Base-by-base conservation (phyloP, 1,139 yeast species). In the Pneumocystis sp. region DNA sequence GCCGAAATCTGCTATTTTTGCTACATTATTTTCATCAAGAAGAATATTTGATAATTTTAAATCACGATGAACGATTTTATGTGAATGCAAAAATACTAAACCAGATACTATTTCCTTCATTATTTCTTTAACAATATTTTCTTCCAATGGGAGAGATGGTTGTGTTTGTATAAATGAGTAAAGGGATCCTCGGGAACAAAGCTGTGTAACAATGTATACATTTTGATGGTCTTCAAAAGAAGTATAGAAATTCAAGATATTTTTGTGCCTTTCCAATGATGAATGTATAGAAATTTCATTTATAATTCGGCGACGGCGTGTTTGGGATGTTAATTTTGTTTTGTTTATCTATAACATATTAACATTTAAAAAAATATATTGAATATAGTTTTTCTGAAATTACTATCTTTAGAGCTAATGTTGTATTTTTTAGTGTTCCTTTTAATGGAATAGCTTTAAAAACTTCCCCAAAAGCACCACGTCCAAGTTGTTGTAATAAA, bases 151-250 rank as follows among this genome's bases (percentile, higher is more conserved):
- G 7, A 65, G 62, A 12, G 62, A 64, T 29, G 63, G 37, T 40
- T 61, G 63, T 29, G 60, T 63, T 37, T 56, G 65, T 12, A 61
- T 42, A 57, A 61, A 65, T 39, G 50, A 42, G 29, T 63, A 65
- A n/a, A 93, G 80, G 6, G 96, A 86, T 71, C 71, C 75, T 74
- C 90, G 88, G 62, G 96, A 93, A 77, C 98, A 93, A 69, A 93
- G 90, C 75, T 95, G 98, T 67, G 93, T 81, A 69, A 95, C 79
- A 68, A 93, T 91, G 76, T 93, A 93, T 63, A 93, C 97, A 73
- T 91, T 91, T 68, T 85, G 84, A 73, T 89, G 95, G 76, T 90
- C 97, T 77, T 91, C 97, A 74, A 91, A 91, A 77, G 97, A 90
- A 74, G 93, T 97, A 67, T 89, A 82, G 71, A 91, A 93, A 74